Evolutionary conservation across 129 eudicot species (phyloP).

Genomic region (Lactuca sativa): DNA sequence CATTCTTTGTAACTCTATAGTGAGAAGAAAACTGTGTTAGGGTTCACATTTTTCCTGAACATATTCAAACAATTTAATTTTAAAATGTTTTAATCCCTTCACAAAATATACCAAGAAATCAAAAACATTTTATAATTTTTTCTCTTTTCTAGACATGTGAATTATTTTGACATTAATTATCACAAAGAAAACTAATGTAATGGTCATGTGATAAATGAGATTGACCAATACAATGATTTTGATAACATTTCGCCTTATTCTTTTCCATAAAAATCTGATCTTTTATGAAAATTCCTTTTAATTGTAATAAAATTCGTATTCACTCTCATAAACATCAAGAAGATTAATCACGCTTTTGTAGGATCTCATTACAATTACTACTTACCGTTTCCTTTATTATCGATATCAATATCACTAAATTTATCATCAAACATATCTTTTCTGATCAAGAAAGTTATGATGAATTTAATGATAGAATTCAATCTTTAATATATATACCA

Average conservation of each 20-base stretch:
- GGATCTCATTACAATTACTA: not conserved
- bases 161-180: not conserved
- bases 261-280: not conserved
- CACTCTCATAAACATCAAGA: not conserved
- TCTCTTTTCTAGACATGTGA: not conserved
- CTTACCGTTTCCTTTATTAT: not conserved
- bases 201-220: not conserved
- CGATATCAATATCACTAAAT: not conserved
- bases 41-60: too few relatives aligned
- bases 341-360: not conserved
- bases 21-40: too few relatives aligned
- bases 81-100: not conserved
- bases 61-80: not conserved
- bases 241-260: not conserved
- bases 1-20: too few relatives aligned
- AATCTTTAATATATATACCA: not conserved
- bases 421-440: not conserved
- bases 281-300: not conserved
- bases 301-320: conserved; percentile 3
- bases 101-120: not conserved
- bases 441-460: not conserved
- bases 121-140: not conserved
- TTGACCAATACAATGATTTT: conserved; percentile 5
- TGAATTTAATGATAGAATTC: not conserved
- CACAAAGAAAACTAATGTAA: not conserved